Evolutionary conservation across 768 basidiomycete genomes (phyloP).

Genomic region (Tylopilus sp.): DNA sequence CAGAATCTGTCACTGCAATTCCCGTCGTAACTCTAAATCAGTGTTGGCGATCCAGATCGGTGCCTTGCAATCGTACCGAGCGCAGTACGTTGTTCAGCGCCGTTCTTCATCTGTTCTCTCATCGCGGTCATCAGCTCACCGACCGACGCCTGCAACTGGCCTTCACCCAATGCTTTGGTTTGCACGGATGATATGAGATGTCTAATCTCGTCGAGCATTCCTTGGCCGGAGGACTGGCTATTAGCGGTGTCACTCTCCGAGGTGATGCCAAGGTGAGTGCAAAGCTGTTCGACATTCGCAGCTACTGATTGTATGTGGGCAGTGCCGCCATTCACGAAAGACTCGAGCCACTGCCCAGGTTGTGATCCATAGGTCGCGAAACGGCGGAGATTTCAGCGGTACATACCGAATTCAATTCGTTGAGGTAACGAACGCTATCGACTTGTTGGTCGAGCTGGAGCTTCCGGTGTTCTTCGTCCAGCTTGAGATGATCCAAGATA

Average conservation of each 20-base stretch:
- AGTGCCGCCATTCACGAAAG: constrained; percentile 75
- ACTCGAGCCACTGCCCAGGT: constrained; percentile 68
- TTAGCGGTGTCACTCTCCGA: constrained; percentile 16
- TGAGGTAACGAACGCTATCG: constrained; percentile 74
- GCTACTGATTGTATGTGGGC: constrained; percentile 65
- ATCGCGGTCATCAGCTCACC: constrained; percentile 37
- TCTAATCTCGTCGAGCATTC: constrained; percentile 35
- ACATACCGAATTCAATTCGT: constrained; percentile 68
- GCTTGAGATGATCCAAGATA: constrained; percentile 46
- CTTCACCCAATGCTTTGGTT: constrained; percentile 30
- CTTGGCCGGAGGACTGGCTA: constrained; percentile 13
- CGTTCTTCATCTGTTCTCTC: constrained; percentile 39
- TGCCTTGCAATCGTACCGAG: constrained; percentile 31
- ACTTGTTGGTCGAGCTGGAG: constrained; percentile 61
- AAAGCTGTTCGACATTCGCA: constrained; percentile 57
- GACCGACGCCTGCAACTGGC: constrained; percentile 32
- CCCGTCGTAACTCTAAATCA: constrained; percentile 4
- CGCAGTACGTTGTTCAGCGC: constrained; percentile 39
- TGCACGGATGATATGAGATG: constrained; percentile 33
- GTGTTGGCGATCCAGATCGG: constrained; percentile 5
- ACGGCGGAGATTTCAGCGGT: neutral
- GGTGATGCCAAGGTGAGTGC: constrained; percentile 46
- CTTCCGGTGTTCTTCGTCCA: constrained; percentile 45
- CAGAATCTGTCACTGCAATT: constrained; percentile 50
- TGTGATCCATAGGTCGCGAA: neutral